A percentile compares a stretch with the other conserved stretches of the same genome.
phyloP scores from a whole-genome alignment of 176 grass and related monocot genomes.

The Paspalum vaginatum region DNA sequence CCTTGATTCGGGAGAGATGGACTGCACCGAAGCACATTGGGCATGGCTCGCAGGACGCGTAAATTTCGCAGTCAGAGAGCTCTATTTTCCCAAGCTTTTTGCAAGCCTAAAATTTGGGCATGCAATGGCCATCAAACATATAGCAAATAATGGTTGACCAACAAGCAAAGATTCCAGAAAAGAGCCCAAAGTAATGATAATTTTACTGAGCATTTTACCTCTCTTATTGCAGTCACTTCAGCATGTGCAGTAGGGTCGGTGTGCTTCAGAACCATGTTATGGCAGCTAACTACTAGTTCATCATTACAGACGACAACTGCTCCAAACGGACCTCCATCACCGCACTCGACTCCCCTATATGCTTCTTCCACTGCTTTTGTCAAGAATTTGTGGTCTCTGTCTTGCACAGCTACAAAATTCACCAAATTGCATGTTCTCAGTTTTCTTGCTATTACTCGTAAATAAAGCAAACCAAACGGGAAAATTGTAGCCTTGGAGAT shows the following conservation, averaged over 20 bases:
- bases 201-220: conserved; percentile 48
- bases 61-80: conserved; percentile 84
- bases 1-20: conserved; percentile 82
- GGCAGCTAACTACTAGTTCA: conserved; percentile 81
- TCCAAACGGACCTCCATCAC: conserved; percentile 84
- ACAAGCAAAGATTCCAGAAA: neutral
- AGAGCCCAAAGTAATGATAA: neutral
- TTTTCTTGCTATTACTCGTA: neutral
- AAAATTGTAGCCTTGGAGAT: neutral
- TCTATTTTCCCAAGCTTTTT: conserved; percentile 84
- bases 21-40: conserved; percentile 85
- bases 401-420: conserved; percentile 57
- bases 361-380: conserved; percentile 90
- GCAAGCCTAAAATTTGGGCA: conserved; percentile 59
- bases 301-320: conserved; percentile 84
- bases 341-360: conserved; percentile 72
- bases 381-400: conserved; percentile 87
- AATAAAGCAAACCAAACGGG: neutral
- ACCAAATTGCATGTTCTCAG: neutral
- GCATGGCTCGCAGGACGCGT: conserved; percentile 82
- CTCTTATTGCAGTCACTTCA: conserved; percentile 88
- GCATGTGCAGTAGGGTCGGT: conserved; percentile 90
- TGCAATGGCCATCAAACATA: neutral
- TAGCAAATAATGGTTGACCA: neutral
- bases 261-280: conserved; percentile 90